Evolutionary conservation across 352 stramenopile genomes (phyloP), one percentile per base, ranked within the genome.

Genomic region (Phytophthora niederhauseri): DNA sequence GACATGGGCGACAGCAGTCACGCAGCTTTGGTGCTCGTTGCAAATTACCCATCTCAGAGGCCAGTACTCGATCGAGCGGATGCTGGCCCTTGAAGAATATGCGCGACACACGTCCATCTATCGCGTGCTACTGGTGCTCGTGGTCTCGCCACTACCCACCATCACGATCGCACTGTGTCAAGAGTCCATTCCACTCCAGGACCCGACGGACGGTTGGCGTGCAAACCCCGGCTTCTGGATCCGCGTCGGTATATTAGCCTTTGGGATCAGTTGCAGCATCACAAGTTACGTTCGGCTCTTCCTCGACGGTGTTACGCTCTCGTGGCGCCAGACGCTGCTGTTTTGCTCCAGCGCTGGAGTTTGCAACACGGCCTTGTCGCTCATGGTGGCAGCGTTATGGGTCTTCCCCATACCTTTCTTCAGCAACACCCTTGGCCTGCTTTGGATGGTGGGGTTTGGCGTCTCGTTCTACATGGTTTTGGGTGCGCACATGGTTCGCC

Each of bases 371-470:
- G 45, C n/a, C 24, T 30, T 36, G 43, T 28, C 20, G 4, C 49
- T 57, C 26, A 2, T 56, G 3, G 19, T 64, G 24, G 43, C 57
- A 11, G 30, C 28, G 34, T 50, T 48, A 6, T 64, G 43, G 45
- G 9, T 19, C 19, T 64, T 64, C 28, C 28, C 28, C 28, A 31
- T 31, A 31, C 28, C 28, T 3, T 31, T 31, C 28, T 31, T 31
- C 28, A 43, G 45, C 57, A 17, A 31, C 56, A 24, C 57, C 46
- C 3, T 64, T 64, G n/a, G 30, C 57, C 57, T 46, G 31, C n/a
- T 57, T 50, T 24, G 45, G 45, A n/a, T 51, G 28, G 28, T 31
- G 28, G 28, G 28, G 28, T 31, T 31, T 31, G 28, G 28, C 28
- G 4, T 31, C 28, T 31, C 45, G n/a, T 22, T 51, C n/a, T 51